Base-by-base conservation (phyloP, 768 basidiomycete species). In the Mycena olivaceomarginata region DNA sequence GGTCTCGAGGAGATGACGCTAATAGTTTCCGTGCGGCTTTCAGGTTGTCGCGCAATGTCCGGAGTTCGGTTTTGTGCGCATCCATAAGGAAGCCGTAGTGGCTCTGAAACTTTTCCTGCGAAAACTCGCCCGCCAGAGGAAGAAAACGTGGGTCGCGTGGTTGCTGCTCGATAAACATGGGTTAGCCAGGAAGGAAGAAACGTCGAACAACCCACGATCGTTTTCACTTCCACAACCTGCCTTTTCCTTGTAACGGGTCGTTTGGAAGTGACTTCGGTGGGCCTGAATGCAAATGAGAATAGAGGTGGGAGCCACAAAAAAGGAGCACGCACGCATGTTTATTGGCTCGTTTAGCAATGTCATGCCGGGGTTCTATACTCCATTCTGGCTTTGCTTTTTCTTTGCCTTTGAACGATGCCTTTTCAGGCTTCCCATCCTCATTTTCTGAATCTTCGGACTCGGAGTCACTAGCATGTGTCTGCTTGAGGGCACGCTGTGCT, bases 71-170 rank as follows among this genome's bases (percentile, higher is more conserved):
- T 59, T 87, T 83, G 81, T 94, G 95, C 63, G 94, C 83, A 5
- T 91, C 90, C 2, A 92, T 86, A 40, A 99, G 88, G 84, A 99
- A 98, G 1, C 87, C 87, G 80, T 98, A 98, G 43, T 93, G 92
- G 60, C 91, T 82, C 22, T 89, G 91, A 83, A 96, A 97, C 45
- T 92, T 91, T 62, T 92, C 85, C 0, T 89, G 80, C 18, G 93
- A 91, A 79, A 94, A 93, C 76, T 92, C 88, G 16, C 97, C 97
- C 16, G 94, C 88, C 11, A 94, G 85, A 39, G 92, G 89, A 39
- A 94, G 87, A 85, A 99, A 99, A 63, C 97, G 92, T 1, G 98
- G 97, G 85, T 99, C 97, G 41, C 97, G 92, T 16, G 93, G 84
- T 85, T 93, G 91, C 97, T 98, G 78, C 41, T 31, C 41, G 20